phyloP scores from a whole-genome alignment of 1,284 basidiomycete species.

The Mycena sp. region DNA sequence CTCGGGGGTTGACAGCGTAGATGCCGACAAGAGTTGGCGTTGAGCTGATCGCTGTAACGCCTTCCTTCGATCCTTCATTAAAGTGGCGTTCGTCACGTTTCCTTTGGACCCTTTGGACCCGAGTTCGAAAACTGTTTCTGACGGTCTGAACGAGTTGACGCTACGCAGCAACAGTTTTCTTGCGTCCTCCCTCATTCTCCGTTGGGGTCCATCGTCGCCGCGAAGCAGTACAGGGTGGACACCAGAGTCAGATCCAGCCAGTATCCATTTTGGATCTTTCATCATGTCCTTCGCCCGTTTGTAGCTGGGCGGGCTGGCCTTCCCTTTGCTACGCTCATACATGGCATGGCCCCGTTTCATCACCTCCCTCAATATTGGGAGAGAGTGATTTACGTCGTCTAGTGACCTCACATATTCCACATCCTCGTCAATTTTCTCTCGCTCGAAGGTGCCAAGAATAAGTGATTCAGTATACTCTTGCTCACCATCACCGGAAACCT shows the following conservation, averaged over 20 bases:
- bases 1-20: constrained; percentile 45
- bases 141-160: constrained; percentile 86
- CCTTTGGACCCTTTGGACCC: constrained; percentile 81
- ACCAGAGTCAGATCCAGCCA: constrained; percentile 73
- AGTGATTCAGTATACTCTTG: constrained; percentile 75
- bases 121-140: constrained; percentile 94
- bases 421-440: constrained; percentile 85
- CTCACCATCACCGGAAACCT: constrained; percentile 58
- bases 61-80: constrained; percentile 93
- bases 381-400: constrained; percentile 73
- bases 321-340: constrained; percentile 94
- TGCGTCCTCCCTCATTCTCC: constrained; percentile 58
- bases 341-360: constrained; percentile 92
- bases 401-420: constrained; percentile 83
- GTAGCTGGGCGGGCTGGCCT: constrained; percentile 89
- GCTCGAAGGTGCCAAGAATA: constrained; percentile 85
- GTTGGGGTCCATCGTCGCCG: constrained; percentile 44
- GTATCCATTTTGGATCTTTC: constrained; percentile 77
- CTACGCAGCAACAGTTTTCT: constrained; percentile 77
- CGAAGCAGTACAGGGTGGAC: constrained; percentile 75
- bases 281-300: constrained; percentile 90
- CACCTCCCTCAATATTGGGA: constrained; percentile 83
- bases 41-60: constrained; percentile 74
- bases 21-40: constrained; percentile 52
- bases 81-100: constrained; percentile 68